These are phyloP conservation scores for Ulmus americana DNA, from an alignment of 331 rosid species.

Conservation along the genomic window DNA sequence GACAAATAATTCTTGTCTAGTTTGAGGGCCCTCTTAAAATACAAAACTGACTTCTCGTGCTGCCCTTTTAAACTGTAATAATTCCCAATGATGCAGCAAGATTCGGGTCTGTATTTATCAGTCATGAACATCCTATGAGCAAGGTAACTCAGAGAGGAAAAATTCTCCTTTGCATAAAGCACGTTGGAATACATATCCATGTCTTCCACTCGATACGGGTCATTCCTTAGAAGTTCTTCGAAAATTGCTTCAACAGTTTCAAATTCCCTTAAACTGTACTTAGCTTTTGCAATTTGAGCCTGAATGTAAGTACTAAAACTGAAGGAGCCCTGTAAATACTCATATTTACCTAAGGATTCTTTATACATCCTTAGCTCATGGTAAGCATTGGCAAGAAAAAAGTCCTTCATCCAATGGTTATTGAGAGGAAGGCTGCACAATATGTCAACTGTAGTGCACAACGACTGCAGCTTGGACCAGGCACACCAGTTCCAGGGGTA, in stretches of 20 bases:
- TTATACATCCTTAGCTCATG: conserved; percentile 81
- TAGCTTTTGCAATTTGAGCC: conserved; percentile 86
- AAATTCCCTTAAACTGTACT: conserved; percentile 80
- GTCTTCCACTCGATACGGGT: conserved; percentile 88
- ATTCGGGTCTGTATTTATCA: conserved; percentile 87
- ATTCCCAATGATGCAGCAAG: conserved; percentile 90
- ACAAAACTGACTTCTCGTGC: conserved; percentile 83
- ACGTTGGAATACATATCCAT: conserved; percentile 96
- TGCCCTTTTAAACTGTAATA: conserved; percentile 90
- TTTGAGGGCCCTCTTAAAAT: conserved; percentile 85
- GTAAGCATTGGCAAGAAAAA: conserved; percentile 71
- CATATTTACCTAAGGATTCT: conserved; percentile 62
- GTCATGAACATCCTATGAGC: conserved; percentile 91
- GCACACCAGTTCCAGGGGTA: conserved; percentile 98
- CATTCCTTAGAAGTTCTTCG: conserved; percentile 77
- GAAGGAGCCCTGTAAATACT: conserved; percentile 59
- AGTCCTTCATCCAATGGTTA: conserved; percentile 92
- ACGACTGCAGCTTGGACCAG: conserved; percentile 77
- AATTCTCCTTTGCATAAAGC: conserved; percentile 77
- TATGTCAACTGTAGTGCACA: conserved; percentile 57
- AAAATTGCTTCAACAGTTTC: conserved; percentile 85
- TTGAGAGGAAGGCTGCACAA: conserved; percentile 66
- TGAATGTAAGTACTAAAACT: conserved; percentile 70
- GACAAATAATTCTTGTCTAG: conserved; percentile 77
- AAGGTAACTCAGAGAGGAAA: conserved; percentile 74